Evolutionary conservation across 2,329 filamentous ascomycete genomes (phyloP).

Genomic region (Metarhizium album): DNA sequence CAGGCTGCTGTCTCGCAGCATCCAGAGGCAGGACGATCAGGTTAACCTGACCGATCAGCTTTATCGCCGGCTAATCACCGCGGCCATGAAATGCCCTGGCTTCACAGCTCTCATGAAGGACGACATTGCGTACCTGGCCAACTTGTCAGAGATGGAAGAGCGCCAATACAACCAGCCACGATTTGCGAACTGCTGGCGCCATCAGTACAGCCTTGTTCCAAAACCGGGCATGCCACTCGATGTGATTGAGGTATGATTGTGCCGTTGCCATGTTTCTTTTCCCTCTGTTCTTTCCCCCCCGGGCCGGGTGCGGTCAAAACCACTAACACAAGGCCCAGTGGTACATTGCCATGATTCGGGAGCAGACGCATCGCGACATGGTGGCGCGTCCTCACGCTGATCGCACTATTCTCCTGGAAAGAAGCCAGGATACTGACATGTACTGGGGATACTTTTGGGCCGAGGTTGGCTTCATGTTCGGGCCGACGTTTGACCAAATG

Average conservation of each 20-base stretch:
- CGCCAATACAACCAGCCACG: constrained; percentile 35
- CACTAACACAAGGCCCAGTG: constrained; percentile 28
- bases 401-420: constrained; percentile 26
- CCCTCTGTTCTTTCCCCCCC: not conserved
- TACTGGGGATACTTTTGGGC: constrained; percentile 45
- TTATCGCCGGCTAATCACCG: constrained; percentile 38
- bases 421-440: constrained; percentile 23
- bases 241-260: constrained; percentile 43
- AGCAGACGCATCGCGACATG: constrained; percentile 35
- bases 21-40: constrained; percentile 28
- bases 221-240: constrained; percentile 39
- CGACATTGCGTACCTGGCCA: constrained; percentile 36
- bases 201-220: constrained; percentile 40
- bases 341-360: constrained; percentile 45
- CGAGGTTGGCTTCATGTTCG: constrained; percentile 31
- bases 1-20: constrained; percentile 29
- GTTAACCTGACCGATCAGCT: constrained; percentile 42
- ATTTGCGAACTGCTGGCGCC: constrained; percentile 36
- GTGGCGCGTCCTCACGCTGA: constrained; percentile 29
- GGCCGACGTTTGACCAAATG: constrained; percentile 33
- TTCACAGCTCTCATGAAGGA: constrained; percentile 54
- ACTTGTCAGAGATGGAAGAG: constrained; percentile 24
- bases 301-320: not conserved
- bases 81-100: constrained; percentile 46
- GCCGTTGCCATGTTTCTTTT: too few species aligned